Evolutionary conservation across 2,329 filamentous ascomycete species (phyloP).

Genomic region (Rhynchosporium agropyri): DNA sequence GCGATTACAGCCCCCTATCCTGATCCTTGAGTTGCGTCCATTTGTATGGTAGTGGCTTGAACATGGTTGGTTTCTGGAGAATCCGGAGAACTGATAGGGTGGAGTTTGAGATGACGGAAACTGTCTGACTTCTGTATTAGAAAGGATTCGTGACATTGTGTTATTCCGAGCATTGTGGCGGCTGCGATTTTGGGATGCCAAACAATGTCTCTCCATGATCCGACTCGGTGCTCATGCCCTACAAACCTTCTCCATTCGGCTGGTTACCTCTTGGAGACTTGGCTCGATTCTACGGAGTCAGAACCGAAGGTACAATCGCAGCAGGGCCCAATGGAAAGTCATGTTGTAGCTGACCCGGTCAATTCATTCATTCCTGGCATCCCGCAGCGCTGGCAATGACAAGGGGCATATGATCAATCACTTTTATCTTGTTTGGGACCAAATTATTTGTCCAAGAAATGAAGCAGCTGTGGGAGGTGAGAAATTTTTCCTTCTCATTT

Average conservation of each 20-base stretch:
- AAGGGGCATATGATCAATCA: slow-evolving; percentile 6
- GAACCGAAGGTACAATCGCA: neutral
- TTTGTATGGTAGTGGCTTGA: neutral
- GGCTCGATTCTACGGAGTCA: neutral
- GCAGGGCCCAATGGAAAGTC: neutral
- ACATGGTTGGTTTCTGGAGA: slow-evolving; percentile 6
- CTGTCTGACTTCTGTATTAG: neutral
- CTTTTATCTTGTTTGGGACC: neutral
- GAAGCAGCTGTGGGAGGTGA: neutral
- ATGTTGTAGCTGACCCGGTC: neutral
- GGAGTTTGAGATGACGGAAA: neutral
- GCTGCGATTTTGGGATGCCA: neutral
- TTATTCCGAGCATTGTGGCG: neutral
- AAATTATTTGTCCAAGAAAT: slow-evolving; percentile 1
- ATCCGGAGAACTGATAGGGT: neutral
- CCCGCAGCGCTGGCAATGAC: neutral
- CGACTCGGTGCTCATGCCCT: neutral
- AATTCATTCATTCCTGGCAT: neutral
- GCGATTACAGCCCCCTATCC: neutral
- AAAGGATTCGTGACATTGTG: neutral
- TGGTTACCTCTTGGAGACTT: neutral
- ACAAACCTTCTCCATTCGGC: too few relatives aligned
- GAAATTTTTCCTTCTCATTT: slow-evolving; percentile 11
- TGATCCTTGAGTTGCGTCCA: neutral
- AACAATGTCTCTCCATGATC: too few relatives aligned